A percentile compares a stretch with the other conserved stretches of the same genome.
Conservation (phyloP, 495 filamentous ascomycete genomes). For the Hypoxylon subgilvum region DNA sequence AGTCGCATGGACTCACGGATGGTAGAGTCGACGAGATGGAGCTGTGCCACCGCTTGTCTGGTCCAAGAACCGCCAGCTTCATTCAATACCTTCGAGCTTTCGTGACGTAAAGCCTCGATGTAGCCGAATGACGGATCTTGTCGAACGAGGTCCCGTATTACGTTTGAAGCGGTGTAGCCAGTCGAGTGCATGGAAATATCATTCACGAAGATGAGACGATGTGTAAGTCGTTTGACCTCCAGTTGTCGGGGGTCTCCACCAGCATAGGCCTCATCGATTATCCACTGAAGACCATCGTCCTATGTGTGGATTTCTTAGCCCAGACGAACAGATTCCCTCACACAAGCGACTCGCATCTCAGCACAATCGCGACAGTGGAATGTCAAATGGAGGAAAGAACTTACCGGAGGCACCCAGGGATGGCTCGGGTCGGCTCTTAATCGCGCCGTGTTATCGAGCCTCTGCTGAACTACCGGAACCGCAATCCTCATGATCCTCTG, state of each 20-base stretch:
- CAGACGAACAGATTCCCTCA: no score
- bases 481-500: no score
- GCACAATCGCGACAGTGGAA: no score
- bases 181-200: slow-evolving; percentile 1
- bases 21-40: slow-evolving; percentile 18
- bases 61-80: slow-evolving; percentile 16
- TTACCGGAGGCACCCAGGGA: no score
- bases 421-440: no score
- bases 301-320: neutral
- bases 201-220: slow-evolving; percentile 5
- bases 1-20: slow-evolving; percentile 27
- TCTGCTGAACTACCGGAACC: no score
- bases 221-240: neutral
- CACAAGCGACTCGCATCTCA: no score
- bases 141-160: slow-evolving; percentile 2
- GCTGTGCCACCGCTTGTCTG: slow-evolving; percentile 3
- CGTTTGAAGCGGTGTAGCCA: slow-evolving; percentile 4
- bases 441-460: no score
- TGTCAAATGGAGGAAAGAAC: no score
- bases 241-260: neutral
- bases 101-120: slow-evolving; percentile 10
- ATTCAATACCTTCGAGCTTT: neutral
- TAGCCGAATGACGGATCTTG: slow-evolving; percentile 9
- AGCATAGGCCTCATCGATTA: slow-evolving; percentile 15
- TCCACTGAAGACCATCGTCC: slow-evolving; percentile 25